A percentile compares a stretch with the other conserved stretches of the same genome.
phyloP scores from a whole-genome alignment of 2,329 filamentous ascomycete species.

The Escovopsis sp. region DNA sequence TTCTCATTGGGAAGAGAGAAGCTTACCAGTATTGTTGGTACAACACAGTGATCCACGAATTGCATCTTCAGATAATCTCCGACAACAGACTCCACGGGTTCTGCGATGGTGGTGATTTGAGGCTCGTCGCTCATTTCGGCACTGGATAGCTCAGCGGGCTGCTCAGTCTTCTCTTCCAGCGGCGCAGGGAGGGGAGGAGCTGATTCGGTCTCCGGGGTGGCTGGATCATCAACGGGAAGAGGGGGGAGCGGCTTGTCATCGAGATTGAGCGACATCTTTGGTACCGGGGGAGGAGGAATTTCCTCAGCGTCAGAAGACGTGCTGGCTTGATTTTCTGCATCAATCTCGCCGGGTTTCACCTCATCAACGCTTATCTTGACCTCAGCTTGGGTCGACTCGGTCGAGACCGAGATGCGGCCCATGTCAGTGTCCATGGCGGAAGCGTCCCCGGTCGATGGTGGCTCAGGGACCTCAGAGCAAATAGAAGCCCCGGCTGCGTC shows the following conservation, averaged over 20 bases:
- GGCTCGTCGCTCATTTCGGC: slow-evolving; percentile 7
- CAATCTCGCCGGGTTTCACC: slow-evolving; percentile 4
- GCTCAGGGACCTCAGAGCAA: background rate
- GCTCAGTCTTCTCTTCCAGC: background rate
- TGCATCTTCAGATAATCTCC: slow-evolving; percentile 91
- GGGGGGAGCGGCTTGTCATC: slow-evolving; percentile 6
- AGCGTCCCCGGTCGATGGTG: background rate
- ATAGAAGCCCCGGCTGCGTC: background rate
- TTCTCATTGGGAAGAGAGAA: background rate
- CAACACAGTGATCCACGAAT: slow-evolving; percentile 87
- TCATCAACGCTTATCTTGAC: slow-evolving; percentile 6
- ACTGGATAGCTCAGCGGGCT: slow-evolving; percentile 1
- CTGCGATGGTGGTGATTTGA: slow-evolving; percentile 3
- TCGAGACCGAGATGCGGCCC: background rate
- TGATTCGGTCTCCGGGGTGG: background rate
- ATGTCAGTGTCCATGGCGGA: slow-evolving; percentile 1
- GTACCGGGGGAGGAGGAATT: slow-evolving; percentile 48
- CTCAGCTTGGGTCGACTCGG: slow-evolving; percentile 5
- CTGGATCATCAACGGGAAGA: too few relatives aligned
- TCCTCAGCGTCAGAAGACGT: slow-evolving; percentile 49
- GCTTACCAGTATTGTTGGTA: slow-evolving; percentile 85
- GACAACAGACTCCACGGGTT: slow-evolving; percentile 52
- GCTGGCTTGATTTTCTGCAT: slow-evolving; percentile 9
- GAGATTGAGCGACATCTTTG: slow-evolving; percentile 14
- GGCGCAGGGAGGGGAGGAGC: background rate